Evolutionary conservation across 768 basidiomycete genomes (phyloP), one percentile per base, ranked within the genome.

Genomic region (Pisolithus sp.): DNA sequence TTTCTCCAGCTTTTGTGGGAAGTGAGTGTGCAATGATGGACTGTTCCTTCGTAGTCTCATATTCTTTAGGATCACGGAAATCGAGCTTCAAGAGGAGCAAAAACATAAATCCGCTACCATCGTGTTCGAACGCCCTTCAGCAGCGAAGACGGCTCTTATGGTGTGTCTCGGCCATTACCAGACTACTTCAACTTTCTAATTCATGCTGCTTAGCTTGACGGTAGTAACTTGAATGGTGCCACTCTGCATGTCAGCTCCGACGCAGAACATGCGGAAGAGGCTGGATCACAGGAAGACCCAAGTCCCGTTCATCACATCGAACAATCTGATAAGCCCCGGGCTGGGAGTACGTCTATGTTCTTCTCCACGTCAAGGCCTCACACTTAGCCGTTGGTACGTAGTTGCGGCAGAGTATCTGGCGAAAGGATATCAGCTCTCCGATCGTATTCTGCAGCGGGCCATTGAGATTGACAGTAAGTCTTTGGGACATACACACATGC

Each of bases 391-490:
- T 26, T 55, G 52, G 30, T 1, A 30, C 9, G 54, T 63, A 82
- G 91, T 96, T 61, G 87, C 89, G 24, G 94, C 95, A 26, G 95
- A 97, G 67, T 92, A 94, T 68, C 80, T 99, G 42, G 92, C 95
- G 2, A 83, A 81, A 62, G 96, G 95, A 2, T 97, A 98, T 71
- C 62, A 62, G 47, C 77, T 98, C 24, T 82, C 83, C 17, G 94
- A 98, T 63, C 63, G 75, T 45, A 78, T 93, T 58, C 75, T 98
- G 43, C 76, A 86, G 58, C 79, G 79, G 46, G 86, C 90, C 44
- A 90, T 92, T 58, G 86, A 90, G 34, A 72, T 89, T n/a, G 88
- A 90, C 63, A 70, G 83, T 86, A 55, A 53, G 73, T 56, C 9
- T 8, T 4, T 40, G 5, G 24, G 24, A 40, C 48, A 13, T 13